Base-by-base conservation (phyloP, 768 basidiomycete species). In the Mycena chlorophos region DNA sequence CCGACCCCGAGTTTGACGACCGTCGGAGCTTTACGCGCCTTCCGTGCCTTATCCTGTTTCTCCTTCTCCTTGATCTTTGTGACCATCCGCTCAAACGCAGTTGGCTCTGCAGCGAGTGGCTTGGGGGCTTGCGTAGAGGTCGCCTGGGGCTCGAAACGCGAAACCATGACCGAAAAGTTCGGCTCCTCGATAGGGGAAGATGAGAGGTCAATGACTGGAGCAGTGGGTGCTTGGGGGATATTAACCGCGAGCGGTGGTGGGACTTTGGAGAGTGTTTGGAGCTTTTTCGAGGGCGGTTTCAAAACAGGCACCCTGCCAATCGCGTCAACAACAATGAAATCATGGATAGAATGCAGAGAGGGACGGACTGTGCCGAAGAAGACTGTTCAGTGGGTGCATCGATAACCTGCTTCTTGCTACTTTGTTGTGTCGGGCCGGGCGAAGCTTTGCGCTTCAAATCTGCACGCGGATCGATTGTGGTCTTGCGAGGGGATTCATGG, bases 11-110 rank as follows among this genome's bases (percentile, higher is more conserved):
- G 57, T 25, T 49, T 59, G 45, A 42, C 40, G 34, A 40, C 49
- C 26, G 49, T 37, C 29, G 57, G 38, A 23, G 43, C 54, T 29
- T 69, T 73, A 16, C 69, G 42, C 22, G 68, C 64, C 57, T 73
- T 75, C 56, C 69, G 67, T 22, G 62, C 66, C 25, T 61, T 60
- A 52, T 68, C 71, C 34, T 61, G 57, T 19, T 63, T 60, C 8
- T 63, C 42, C 39, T 74, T 70, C 39, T 68, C 66, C 17, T 75
- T 71, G 34, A 76, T 68, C 17, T 72, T 70, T 52, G 70, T 62
- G 53, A 72, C 67, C 40, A 75, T 64, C 59, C 73, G 67, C 25
- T 73, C 49, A 48, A 74, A 59, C 34, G 62, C 58, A 50, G 70
- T 74, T 3, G 73, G 63, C 38, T 57, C 65, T 34, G 64, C 58